Conservation (phyloP, 2,329 filamentous ascomycete genomes). For the Daldinia sp. region DNA sequence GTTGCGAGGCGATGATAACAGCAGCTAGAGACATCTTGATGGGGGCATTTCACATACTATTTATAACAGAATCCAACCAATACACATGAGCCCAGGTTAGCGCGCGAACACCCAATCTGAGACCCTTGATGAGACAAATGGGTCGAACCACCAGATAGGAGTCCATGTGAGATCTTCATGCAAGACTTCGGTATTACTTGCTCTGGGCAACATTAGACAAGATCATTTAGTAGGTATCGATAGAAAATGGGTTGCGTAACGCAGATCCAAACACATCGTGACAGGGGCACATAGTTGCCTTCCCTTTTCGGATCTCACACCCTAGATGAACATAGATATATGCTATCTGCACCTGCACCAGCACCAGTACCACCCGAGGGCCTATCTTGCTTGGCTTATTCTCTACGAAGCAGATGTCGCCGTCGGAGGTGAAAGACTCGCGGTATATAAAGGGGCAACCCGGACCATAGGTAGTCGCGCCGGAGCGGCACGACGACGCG, state of each 20-base stretch:
- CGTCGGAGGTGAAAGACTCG: neutral
- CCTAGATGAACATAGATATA: neutral
- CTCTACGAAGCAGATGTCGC: neutral
- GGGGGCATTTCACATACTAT: constrained; percentile 7
- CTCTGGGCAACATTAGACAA: constrained; percentile 9
- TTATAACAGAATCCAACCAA: constrained; percentile 12
- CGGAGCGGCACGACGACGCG: constrained; percentile 9
- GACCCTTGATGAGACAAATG: constrained; percentile 7
- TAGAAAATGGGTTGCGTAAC: neutral
- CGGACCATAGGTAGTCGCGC: constrained; percentile 4
- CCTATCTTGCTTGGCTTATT: neutral
- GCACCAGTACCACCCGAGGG: neutral
- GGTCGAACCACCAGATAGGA: constrained; percentile 22
- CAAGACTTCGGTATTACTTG: constrained; percentile 19
- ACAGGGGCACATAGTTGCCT: constrained; percentile 14
- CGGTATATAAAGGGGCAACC: constrained; percentile 31
- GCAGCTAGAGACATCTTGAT: neutral
- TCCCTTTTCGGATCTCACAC: constrained; percentile 21
- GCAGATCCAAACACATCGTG: neutral
- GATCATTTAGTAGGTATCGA: neutral
- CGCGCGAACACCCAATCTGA: constrained; percentile 31
- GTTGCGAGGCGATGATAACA: neutral
- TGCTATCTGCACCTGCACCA: neutral
- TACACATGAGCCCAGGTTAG: constrained; percentile 2
- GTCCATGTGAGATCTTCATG: constrained; percentile 20